Conservation (phyloP, 805 yeast genomes). For the Yamadazyma scolyti region DNA sequence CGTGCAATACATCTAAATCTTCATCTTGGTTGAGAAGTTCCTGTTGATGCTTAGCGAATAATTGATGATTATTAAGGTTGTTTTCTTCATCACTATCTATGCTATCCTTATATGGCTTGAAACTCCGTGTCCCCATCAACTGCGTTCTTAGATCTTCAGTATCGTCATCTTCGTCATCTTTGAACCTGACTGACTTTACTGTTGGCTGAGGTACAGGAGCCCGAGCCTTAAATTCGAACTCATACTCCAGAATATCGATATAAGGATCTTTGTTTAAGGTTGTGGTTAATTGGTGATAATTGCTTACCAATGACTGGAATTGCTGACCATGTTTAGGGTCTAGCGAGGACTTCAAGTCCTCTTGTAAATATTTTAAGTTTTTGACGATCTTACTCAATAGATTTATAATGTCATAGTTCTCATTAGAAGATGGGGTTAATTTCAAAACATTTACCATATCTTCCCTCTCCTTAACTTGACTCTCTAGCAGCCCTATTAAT, state of each 20-base stretch:
- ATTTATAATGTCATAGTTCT: slow-evolving; percentile 32
- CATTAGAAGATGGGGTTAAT: slow-evolving; percentile 36
- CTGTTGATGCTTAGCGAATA: slow-evolving; percentile 43
- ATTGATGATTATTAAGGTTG: slow-evolving; percentile 30
- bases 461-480: slow-evolving; percentile 30
- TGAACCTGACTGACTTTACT: slow-evolving; percentile 35
- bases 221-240: slow-evolving; percentile 12
- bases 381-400: slow-evolving; percentile 23
- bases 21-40: slow-evolving; percentile 35
- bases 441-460: slow-evolving; percentile 23
- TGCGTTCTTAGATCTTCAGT: slow-evolving; percentile 24
- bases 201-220: slow-evolving; percentile 4
- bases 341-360: slow-evolving; percentile 26
- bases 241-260: slow-evolving; percentile 29
- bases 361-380: slow-evolving; percentile 24
- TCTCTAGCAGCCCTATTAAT: slow-evolving; percentile 25
- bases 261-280: slow-evolving; percentile 21
- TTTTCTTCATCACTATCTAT: slow-evolving; percentile 8
- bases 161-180: slow-evolving; percentile 24
- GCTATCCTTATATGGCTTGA: slow-evolving; percentile 34
- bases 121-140: slow-evolving; percentile 31
- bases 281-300: slow-evolving; percentile 16
- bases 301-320: slow-evolving; percentile 8
- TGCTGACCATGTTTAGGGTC: slow-evolving; percentile 4
- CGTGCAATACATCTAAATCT: slow-evolving; percentile 30